Evolutionary conservation across 352 stramenopile species (phyloP).

Genomic region (Phytopythium boreale): DNA sequence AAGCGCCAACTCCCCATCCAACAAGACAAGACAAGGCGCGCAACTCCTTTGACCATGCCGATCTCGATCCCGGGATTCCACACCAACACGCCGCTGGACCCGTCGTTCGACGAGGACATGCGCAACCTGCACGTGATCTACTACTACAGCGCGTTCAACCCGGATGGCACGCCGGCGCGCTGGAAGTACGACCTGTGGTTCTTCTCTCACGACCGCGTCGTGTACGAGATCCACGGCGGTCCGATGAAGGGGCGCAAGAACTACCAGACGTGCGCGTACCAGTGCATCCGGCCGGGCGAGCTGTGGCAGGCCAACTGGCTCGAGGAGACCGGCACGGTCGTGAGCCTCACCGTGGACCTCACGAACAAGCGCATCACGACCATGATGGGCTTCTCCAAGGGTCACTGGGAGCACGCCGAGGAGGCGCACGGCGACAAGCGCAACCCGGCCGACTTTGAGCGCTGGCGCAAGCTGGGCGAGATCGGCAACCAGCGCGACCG

Average conservation of each 20-base stretch:
- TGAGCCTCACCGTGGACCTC: slow-evolving; percentile 20
- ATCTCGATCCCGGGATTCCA: slow-evolving; percentile 20
- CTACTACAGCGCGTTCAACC: slow-evolving; percentile 18
- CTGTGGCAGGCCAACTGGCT: slow-evolving; percentile 29
- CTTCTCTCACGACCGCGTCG: slow-evolving; percentile 23
- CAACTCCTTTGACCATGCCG: neutral
- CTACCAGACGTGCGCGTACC: slow-evolving; percentile 24
- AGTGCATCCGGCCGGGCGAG: slow-evolving; percentile 24
- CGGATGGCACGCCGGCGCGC: slow-evolving; percentile 18
- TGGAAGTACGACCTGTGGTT: slow-evolving; percentile 31
- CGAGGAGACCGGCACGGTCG: slow-evolving; percentile 23
- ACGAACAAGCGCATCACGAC: slow-evolving; percentile 24
- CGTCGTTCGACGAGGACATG: slow-evolving; percentile 25
- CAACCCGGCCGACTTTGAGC: slow-evolving; percentile 20
- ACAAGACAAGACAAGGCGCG: neutral
- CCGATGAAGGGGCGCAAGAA: slow-evolving; percentile 22
- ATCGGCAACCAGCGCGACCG: slow-evolving; percentile 20
- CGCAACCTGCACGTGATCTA: slow-evolving; percentile 22
- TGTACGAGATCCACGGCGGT: slow-evolving; percentile 29
- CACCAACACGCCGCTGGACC: slow-evolving; percentile 24
- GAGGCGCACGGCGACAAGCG: slow-evolving; percentile 27
- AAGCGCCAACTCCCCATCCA: neutral
- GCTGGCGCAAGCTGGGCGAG: slow-evolving; percentile 20
- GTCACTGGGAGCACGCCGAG: slow-evolving; percentile 22
- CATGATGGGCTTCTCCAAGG: slow-evolving; percentile 24